These are phyloP conservation scores for Beauveria scarabaeidicola DNA, from an alignment of 2,329 filamentous ascomycete genomes.

Conservation along the genomic window DNA sequence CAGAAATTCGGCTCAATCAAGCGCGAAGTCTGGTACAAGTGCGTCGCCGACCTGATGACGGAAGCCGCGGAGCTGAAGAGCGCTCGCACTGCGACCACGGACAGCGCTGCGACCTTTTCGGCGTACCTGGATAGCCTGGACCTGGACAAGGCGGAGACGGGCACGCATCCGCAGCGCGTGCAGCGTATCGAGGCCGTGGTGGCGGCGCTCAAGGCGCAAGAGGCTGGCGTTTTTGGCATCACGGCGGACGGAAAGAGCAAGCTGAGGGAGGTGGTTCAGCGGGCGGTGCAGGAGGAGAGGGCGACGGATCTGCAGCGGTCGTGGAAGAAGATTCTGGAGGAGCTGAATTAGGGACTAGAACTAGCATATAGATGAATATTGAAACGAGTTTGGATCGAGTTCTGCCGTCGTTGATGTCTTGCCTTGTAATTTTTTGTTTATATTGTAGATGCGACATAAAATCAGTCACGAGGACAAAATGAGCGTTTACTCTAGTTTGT, in stretches of 20 bases:
- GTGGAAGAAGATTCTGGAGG: constrained; percentile 28
- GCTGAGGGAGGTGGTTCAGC: constrained; percentile 24
- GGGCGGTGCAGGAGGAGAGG: constrained; percentile 32
- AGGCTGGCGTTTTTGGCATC: constrained; percentile 34
- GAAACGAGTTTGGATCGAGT: neutral
- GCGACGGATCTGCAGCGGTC: constrained; percentile 37
- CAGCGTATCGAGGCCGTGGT: constrained; percentile 38
- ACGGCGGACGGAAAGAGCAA: constrained; percentile 19
- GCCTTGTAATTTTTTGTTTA: no score
- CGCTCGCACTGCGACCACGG: constrained; percentile 14
- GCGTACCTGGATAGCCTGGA: constrained; percentile 40
- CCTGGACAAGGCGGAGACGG: constrained; percentile 34
- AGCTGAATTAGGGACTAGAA: constrained; percentile 16
- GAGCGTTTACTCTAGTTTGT: no score
- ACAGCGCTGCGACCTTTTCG: constrained; percentile 17
- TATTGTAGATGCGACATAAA: no score
- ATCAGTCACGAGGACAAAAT: no score
- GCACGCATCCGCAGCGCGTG: constrained; percentile 44
- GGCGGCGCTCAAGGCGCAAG: constrained; percentile 33
- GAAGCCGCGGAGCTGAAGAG: constrained; percentile 24
- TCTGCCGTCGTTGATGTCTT: no score
- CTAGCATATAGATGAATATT: neutral
- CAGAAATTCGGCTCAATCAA: constrained; percentile 34
- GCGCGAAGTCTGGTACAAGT: constrained; percentile 44
- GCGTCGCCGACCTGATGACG: constrained; percentile 38